These are phyloP conservation scores for Xylariaceae sp. DNA, from an alignment of 2,329 filamentous ascomycete genomes.

Conservation along the genomic window DNA sequence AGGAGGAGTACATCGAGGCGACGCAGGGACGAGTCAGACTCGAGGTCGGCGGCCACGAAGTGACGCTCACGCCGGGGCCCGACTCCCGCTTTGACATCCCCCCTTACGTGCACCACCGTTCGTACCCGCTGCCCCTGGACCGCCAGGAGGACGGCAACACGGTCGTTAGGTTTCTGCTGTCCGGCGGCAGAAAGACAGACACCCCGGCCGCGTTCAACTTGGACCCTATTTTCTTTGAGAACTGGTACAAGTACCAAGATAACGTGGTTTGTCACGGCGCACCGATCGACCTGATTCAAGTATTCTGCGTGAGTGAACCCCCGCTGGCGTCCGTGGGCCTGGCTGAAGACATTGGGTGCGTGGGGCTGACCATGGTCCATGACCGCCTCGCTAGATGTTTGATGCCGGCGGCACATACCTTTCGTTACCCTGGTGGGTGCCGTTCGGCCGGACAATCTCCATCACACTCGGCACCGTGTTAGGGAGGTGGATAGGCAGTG, in stretches of 20 bases:
- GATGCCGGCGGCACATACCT: constrained; percentile 1
- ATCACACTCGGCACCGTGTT: not conserved
- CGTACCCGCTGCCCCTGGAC: constrained; percentile 1
- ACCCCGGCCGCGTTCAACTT: constrained; percentile 3
- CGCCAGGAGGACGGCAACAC: not conserved
- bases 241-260: constrained; percentile 36
- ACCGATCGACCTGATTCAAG: constrained; percentile 20
- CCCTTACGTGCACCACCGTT: constrained; percentile 12
- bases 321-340: not conserved
- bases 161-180: constrained; percentile 17
- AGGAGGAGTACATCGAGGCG: constrained; percentile 30
- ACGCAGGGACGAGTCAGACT: constrained; percentile 11
- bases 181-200: constrained; percentile 17
- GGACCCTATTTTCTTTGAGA: constrained; percentile 29
- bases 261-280: constrained; percentile 3
- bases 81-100: constrained; percentile 8
- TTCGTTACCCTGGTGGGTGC: not conserved
- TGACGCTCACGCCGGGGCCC: not conserved
- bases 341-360: not conserved
- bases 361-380: no score
- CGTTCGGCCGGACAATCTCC: not conserved
- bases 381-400: no score
- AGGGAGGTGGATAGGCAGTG: constrained; percentile 11
- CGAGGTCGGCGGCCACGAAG: constrained; percentile 25
- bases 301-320: constrained; percentile 21